Evolutionary conservation across 257 asterid species (phyloP), one percentile per base, ranked within the genome.

Genomic region (Eucommia ulmoides): DNA sequence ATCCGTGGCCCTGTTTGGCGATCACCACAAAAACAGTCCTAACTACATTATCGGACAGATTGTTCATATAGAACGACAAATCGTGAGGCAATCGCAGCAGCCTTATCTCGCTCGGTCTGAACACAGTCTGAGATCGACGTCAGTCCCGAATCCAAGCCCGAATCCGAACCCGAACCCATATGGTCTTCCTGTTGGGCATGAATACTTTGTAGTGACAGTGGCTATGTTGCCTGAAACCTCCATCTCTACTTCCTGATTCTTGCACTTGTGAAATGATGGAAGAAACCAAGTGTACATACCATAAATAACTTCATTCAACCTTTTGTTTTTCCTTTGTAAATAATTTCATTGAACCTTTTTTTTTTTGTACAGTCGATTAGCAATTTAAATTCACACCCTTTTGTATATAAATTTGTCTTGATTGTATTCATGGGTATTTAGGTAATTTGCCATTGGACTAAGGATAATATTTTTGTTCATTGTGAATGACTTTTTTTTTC

Each of bases 161-260:
- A 77, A 71, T 51, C 64, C 81, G 15, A 53, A 19, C 23, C 41
- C 50, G 23, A 29, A 29, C 12, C 8, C 70, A 0, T 75, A 75
- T 51, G 86, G 84, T 51, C 88, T 89, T 29, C 80, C 81, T 15
- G 72, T 76, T 24, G 96, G 96, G 52, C 74, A 92, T 64, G 96
- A 85, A 66, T 89, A 80, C 77, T 89, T 82, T 49, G 59, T 82
- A 48, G 96, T 88, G 61, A 88, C 94, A 38, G 75, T 84, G 50
- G 96, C 97, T 46, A 80, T 88, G 96, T 70, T 88, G 68, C 97
- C 94, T 49, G 93, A 79, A 54, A 74, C 87, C 44, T 33, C 52
- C 41, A 77, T 77, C 77, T 73, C 77, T 86, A 47, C 68, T 76
- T 21, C 58, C 85, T 56, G 52, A 93, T 84, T 82, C 88, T 94